Percentiles rank a stretch among this genome's conserved stretches.
phyloP scores from a whole-genome alignment of 257 asterid species.

The Solanum gracilifrons region DNA sequence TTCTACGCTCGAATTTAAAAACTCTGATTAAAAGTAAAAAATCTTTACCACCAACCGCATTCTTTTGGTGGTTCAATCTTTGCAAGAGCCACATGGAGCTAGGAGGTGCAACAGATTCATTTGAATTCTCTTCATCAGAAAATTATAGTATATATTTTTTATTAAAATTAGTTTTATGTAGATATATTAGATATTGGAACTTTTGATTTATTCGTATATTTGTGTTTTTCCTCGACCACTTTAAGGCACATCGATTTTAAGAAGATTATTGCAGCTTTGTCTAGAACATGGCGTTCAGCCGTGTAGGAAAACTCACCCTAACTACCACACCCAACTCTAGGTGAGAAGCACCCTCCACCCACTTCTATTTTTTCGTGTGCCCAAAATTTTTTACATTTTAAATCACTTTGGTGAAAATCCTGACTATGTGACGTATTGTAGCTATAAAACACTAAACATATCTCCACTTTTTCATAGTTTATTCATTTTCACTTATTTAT shows the following conservation, averaged over 20 bases:
- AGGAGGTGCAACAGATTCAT: neutral
- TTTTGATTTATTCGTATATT: neutral
- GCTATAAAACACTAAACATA: neutral
- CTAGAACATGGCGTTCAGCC: fast-evolving
- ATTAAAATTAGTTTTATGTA: neutral
- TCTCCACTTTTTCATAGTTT: neutral
- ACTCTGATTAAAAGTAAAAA: neutral
- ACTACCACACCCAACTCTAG: neutral
- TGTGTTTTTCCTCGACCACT: neutral
- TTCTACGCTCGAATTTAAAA: fast-evolving
- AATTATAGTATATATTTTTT: neutral
- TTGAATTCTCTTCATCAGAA: neutral
- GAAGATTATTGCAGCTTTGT: neutral
- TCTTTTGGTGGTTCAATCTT: neutral
- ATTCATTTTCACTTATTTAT: neutral
- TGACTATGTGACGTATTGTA: neutral
- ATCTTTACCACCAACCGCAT: neutral
- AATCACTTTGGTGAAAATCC: neutral
- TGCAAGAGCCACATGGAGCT: neutral
- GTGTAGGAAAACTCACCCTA: neutral
- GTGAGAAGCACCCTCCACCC: neutral
- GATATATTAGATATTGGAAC: neutral
- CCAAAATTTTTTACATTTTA: neutral
- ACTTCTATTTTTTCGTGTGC: neutral
- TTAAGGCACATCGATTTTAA: neutral